A percentile compares a stretch with the other conserved stretches of the same genome.
Evolutionary conservation across 805 yeast genomes (phyloP).

Genomic region (Candida coquimbonensis): DNA sequence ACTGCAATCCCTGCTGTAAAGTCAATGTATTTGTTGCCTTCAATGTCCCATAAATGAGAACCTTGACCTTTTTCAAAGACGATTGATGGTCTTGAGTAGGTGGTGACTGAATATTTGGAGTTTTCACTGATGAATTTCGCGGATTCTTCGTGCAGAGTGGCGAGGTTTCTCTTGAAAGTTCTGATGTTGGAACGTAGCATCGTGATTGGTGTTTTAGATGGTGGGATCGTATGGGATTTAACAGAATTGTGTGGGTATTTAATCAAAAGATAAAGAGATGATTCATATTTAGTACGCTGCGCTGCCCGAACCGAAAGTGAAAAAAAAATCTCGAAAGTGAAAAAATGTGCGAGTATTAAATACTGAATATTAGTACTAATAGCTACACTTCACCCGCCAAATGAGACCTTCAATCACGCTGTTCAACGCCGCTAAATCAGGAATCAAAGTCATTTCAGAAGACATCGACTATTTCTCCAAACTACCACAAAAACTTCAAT

Average conservation of each 20-base stretch:
- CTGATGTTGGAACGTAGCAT: conserved; percentile 5
- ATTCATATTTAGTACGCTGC: no score
- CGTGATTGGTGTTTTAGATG: not conserved
- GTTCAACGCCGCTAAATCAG: conserved; percentile 13
- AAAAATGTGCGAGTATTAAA: conserved; percentile 3
- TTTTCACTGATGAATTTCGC: conserved; percentile 29
- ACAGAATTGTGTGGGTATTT: no score
- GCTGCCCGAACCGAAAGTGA: no score
- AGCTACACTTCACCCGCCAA: no score
- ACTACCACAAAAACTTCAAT: conserved; percentile 64
- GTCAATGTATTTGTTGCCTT: conserved; percentile 73
- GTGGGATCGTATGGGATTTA: no score
- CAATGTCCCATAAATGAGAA: conserved; percentile 72
- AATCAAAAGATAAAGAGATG: no score
- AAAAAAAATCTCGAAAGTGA: no score
- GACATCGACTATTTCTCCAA: conserved; percentile 39
- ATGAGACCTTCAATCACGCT: conserved; percentile 22
- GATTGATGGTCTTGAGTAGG: conserved; percentile 72
- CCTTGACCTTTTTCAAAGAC: conserved; percentile 80
- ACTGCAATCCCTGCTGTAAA: conserved; percentile 97
- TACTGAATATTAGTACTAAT: no score
- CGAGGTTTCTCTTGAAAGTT: not conserved
- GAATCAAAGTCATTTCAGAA: conserved; percentile 22
- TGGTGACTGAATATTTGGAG: conserved; percentile 52
- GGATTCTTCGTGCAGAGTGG: conserved; percentile 15